These are phyloP conservation scores for Fraxinus anomala DNA, from an alignment of 257 asterid genomes.

Conservation along the genomic window DNA sequence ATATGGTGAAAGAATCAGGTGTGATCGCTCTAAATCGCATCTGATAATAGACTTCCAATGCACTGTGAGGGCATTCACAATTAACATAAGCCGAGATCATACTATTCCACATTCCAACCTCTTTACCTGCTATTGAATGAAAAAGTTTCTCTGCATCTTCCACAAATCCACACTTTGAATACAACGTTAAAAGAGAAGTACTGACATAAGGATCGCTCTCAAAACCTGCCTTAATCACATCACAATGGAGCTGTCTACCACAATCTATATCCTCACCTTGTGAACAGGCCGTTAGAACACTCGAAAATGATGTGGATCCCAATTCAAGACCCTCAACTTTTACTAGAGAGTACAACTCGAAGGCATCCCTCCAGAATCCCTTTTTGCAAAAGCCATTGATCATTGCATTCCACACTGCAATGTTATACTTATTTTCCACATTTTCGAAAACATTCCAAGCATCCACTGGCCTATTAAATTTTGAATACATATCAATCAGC, in stretches of 20 bases:
- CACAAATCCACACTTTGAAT: constrained; percentile 56
- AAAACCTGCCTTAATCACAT: constrained; percentile 63
- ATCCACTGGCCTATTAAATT: constrained; percentile 44
- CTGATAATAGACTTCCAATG: constrained; percentile 45
- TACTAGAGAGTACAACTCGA: constrained; percentile 48
- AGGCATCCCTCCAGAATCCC: constrained; percentile 60
- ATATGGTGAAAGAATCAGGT: constrained; percentile 75
- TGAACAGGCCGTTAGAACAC: constrained; percentile 65
- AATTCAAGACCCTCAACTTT: constrained; percentile 50
- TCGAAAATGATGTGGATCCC: constrained; percentile 63
- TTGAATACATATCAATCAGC: constrained; percentile 66
- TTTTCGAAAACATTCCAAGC: constrained; percentile 67
- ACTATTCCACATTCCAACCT: constrained; percentile 77
- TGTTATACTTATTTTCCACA: constrained; percentile 38
- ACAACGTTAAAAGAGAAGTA: constrained; percentile 73
- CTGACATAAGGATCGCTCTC: constrained; percentile 64
- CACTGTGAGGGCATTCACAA: constrained; percentile 47
- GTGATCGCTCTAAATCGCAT: constrained; percentile 47
- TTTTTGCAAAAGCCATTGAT: constrained; percentile 64
- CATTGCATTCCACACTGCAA: constrained; percentile 77
- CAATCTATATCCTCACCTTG: constrained; percentile 45
- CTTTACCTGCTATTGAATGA: constrained; percentile 34
- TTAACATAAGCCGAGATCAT: constrained; percentile 80
- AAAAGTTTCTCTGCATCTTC: constrained; percentile 57
- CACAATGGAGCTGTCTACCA: constrained; percentile 72